Evolutionary conservation across 192 early-diverging fungal genomes (phyloP).

Genomic region (Backusella liffmaniae): DNA sequence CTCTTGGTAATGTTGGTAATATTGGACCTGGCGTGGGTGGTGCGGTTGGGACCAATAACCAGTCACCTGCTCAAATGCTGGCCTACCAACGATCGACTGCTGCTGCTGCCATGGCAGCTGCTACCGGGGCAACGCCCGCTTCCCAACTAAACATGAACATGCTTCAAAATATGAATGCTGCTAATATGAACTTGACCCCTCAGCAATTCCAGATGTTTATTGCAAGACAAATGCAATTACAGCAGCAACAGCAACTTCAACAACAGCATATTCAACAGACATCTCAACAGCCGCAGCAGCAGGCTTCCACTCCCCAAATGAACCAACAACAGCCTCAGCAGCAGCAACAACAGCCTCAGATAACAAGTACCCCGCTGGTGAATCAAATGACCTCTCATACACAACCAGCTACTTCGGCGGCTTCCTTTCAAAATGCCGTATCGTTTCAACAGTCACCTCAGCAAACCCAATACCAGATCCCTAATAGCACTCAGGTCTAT

Average conservation of each 20-base stretch:
- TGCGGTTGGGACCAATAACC: conserved; percentile 5
- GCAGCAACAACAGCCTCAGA: neutral
- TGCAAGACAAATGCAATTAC: conserved; percentile 27
- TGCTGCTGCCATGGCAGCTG: conserved; percentile 12
- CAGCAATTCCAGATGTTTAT: conserved; percentile 28
- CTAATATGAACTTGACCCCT: conserved; percentile 2
- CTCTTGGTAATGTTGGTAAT: too few relatives aligned
- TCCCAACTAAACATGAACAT: neutral
- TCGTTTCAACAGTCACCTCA: neutral
- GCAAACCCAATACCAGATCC: neutral
- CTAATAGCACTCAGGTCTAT: neutral
- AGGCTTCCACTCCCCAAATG: neutral
- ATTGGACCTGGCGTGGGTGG: too few relatives aligned
- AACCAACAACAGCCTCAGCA: neutral
- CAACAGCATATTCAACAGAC: neutral
- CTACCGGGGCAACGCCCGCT: neutral
- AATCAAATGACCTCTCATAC: neutral
- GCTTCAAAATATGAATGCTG: conserved; percentile 4
- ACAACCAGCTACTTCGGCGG: neutral
- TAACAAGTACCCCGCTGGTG: neutral
- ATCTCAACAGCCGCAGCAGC: neutral
- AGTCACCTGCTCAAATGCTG: conserved; percentile 18
- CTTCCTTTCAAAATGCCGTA: neutral
- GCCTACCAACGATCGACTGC: conserved; percentile 17
- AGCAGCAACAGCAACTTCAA: neutral